Percentiles rank a stretch among this genome's conserved stretches.
Conservation (phyloP, 2,329 filamentous ascomycete genomes). For the Aspergillus aculeatinus region DNA sequence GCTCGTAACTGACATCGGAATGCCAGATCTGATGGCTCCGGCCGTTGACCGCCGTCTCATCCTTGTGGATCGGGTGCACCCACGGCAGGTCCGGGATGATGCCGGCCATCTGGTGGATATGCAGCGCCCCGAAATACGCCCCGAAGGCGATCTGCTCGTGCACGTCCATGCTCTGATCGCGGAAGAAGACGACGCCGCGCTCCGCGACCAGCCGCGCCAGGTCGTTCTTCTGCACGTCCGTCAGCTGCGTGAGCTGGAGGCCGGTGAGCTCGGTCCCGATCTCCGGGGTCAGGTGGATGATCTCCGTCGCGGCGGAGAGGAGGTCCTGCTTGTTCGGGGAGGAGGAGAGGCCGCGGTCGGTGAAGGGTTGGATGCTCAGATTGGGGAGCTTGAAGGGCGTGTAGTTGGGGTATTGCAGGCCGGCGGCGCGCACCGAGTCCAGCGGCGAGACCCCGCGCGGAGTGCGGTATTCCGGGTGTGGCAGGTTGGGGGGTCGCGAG, state of each 20-base stretch:
- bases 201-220: conserved; percentile 61
- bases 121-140: conserved; percentile 29
- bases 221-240: conserved; percentile 55
- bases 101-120: conserved; percentile 23
- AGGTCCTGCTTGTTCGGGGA: not conserved
- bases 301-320: not conserved
- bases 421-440: conserved; percentile 5
- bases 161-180: conserved; percentile 50
- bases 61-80: conserved; percentile 12
- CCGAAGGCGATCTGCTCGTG: conserved; percentile 36
- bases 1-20: conserved; percentile 28
- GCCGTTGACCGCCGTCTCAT: not conserved
- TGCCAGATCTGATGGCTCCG: conserved; percentile 19
- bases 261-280: conserved; percentile 54
- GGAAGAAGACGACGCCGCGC: conserved; percentile 61
- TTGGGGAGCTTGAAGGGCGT: conserved; percentile 30
- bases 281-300: conserved; percentile 18
- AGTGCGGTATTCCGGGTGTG: conserved; percentile 2
- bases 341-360: not conserved
- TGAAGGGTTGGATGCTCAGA: conserved; percentile 36
- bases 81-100: conserved; percentile 10
- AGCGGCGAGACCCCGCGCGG: conserved; percentile 3
- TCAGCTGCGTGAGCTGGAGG: conserved; percentile 50
- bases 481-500: conserved; percentile 1
- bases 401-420: conserved; percentile 10